These are phyloP conservation scores for Schizophyllum amplum DNA, from an alignment of 1,284 basidiomycete species.

Conservation along the genomic window DNA sequence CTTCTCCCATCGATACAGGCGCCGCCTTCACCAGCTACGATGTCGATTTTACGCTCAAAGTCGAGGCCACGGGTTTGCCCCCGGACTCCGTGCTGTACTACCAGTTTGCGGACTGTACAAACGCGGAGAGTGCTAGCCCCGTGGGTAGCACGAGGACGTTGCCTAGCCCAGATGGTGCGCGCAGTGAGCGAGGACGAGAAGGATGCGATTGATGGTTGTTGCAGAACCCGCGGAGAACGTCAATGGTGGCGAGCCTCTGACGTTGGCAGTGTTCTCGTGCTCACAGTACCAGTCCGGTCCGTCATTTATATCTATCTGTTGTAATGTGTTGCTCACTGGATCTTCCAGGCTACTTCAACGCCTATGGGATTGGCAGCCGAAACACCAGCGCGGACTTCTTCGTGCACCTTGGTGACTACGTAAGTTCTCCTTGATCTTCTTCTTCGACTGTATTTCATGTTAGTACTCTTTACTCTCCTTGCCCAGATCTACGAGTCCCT, in stretches of 20 bases:
- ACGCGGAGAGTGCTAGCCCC: conserved; percentile 35
- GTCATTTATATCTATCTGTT: conserved; percentile 1
- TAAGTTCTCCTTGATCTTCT: conserved; percentile 23
- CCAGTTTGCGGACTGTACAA: conserved; percentile 52
- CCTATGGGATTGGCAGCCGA: conserved; percentile 52
- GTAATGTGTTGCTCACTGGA: conserved; percentile 4
- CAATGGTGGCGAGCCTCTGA: conserved; percentile 47
- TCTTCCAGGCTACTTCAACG: conserved; percentile 55
- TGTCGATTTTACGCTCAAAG: conserved; percentile 60
- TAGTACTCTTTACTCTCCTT: not conserved
- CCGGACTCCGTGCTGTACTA: conserved; percentile 56
- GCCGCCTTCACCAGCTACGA: conserved; percentile 54
- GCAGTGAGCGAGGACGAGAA: conserved; percentile 2
- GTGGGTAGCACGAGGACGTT: conserved; percentile 44
- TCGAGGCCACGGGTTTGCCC: conserved; percentile 44
- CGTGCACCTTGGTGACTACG: conserved; percentile 61
- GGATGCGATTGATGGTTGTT: not conserved
- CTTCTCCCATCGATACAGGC: conserved; percentile 35
- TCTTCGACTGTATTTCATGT: not conserved
- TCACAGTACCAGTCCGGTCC: conserved; percentile 44
- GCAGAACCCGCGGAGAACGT: conserved; percentile 42
- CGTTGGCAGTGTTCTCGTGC: conserved; percentile 53
- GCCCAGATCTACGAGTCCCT: conserved; percentile 43
- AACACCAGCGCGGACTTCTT: conserved; percentile 52
- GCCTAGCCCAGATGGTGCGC: conserved; percentile 36